Evolutionary conservation across 2,329 filamentous ascomycete genomes (phyloP), one percentile per base, ranked within the genome.

Genomic region (Pseudogymnoascus verrucosus): DNA sequence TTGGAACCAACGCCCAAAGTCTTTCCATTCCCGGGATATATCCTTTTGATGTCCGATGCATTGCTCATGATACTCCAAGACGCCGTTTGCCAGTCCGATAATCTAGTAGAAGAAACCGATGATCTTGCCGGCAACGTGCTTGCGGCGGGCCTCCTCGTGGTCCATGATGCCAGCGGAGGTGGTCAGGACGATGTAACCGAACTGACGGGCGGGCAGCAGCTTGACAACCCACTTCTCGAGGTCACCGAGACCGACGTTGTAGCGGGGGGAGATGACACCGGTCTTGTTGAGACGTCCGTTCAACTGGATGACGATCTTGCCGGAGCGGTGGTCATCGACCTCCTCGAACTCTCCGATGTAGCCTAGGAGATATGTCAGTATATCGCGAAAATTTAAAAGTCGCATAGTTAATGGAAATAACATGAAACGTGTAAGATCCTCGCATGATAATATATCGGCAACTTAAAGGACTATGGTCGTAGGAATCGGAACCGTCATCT

Each of bases 191-290:
- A 99, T 91, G 84, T 92, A 97, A 77, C 95, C 95, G 86, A 99
- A 99, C 84, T 99, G 95, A 97, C 95, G 95, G 72, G 95, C 93
- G 72, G 95, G 95, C 70, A 99, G 88, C 77, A 99, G 90, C 88
- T 96, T 96, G 83, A 96, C 91, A 75, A 98, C 92, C 95, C 95
- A 99, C 87, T 98, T 97, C 91, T 99, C 95, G 78, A 99, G 87
- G 75, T 99, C 95, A 76, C 85, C 83, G 76, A 99, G 92, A 80
- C 93, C 92, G 81, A 99, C 90, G 87, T 98, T 98, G 91, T 96
- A 99, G 80, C 95, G 91, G 79, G 95, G 95, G 71, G 89, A 95
- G 87, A 99, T 99, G 84, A 97, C 93, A 86, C 93, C 95, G 70
- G 90, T 95, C 89, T 98, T 97, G 90, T 97, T 97, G 80, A 97